Evolutionary conservation across 2,329 filamentous ascomycete species (phyloP).

Genomic region (Pestalotiopsis sp.): DNA sequence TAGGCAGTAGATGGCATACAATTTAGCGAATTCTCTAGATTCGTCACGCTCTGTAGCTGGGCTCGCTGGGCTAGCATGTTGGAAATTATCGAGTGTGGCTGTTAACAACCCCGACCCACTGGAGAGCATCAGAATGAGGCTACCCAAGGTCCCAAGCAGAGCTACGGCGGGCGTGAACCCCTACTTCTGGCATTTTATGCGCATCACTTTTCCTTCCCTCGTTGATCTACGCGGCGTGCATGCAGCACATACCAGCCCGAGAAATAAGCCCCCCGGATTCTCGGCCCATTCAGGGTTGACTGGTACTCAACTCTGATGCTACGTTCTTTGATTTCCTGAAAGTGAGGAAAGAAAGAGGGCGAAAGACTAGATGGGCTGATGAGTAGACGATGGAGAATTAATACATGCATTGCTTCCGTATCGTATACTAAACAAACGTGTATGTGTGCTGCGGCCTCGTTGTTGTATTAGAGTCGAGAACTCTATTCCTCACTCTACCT

Average conservation of each 20-base stretch:
- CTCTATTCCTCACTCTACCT: not conserved
- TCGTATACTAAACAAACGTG: not conserved
- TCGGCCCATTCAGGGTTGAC: not conserved
- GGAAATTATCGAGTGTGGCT: constrained; percentile 14
- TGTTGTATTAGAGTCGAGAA: not conserved
- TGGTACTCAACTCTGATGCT: not conserved
- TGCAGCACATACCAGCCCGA: not conserved
- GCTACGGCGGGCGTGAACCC: not conserved
- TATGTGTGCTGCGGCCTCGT: not conserved
- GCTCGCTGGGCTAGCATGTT: not conserved
- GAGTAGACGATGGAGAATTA: not conserved
- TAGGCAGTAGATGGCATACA: constrained; percentile 13
- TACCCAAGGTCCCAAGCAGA: not conserved
- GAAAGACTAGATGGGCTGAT: not conserved
- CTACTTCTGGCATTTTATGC: not conserved
- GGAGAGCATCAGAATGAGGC: not conserved
- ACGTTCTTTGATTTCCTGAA: not conserved
- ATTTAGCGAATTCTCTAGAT: constrained; percentile 10
- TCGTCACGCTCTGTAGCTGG: constrained; percentile 4
- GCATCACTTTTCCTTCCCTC: not conserved
- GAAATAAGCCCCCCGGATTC: not conserved
- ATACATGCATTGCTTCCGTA: not conserved
- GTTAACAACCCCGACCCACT: not conserved
- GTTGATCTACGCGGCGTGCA: not conserved
- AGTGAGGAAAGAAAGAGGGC: not conserved